A percentile compares a stretch with the other conserved stretches of the same genome.
Evolutionary conservation across 1,284 basidiomycete genomes (phyloP).

Genomic region (Austroboletus niveus): DNA sequence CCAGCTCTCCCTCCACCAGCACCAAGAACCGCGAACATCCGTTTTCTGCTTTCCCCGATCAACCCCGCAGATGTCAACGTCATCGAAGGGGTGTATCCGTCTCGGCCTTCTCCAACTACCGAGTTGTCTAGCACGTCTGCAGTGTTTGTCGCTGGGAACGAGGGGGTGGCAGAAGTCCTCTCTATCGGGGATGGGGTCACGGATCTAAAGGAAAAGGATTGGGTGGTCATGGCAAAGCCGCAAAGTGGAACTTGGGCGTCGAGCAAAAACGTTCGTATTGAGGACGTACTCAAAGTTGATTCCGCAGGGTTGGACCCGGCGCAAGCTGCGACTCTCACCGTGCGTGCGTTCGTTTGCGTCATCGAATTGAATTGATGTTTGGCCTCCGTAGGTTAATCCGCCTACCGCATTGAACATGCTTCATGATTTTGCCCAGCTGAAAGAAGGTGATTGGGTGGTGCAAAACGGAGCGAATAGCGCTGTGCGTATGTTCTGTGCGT

Average conservation of each 20-base stretch:
- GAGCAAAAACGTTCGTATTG: conserved; percentile 48
- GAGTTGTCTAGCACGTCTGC: conserved; percentile 37
- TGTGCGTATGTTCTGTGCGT: conserved; percentile 36
- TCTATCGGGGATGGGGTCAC: conserved; percentile 55
- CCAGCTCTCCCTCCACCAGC: conserved; percentile 52
- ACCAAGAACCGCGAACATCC: conserved; percentile 59
- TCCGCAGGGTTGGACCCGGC: conserved; percentile 50
- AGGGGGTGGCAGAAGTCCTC: conserved; percentile 70
- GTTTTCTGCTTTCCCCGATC: conserved; percentile 73
- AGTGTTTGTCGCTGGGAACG: conserved; percentile 73
- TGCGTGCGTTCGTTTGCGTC: conserved; percentile 17
- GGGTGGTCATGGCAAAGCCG: conserved; percentile 69
- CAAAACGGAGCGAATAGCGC: conserved; percentile 88
- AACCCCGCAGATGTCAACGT: conserved; percentile 83
- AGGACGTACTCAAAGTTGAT: conserved; percentile 65
- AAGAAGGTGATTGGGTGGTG: conserved; percentile 70
- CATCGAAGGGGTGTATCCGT: conserved; percentile 79
- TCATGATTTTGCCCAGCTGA: conserved; percentile 60
- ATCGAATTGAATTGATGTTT: neutral
- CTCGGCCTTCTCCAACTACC: conserved; percentile 50
- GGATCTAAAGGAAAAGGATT: conserved; percentile 57
- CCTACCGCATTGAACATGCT: conserved; percentile 83
- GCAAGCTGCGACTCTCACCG: conserved; percentile 74
- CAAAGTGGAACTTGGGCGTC: conserved; percentile 82
- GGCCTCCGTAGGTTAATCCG: conserved; percentile 66